Base-by-base conservation (phyloP, 768 basidiomycete species). In the Ephemerocybe angulata region DNA sequence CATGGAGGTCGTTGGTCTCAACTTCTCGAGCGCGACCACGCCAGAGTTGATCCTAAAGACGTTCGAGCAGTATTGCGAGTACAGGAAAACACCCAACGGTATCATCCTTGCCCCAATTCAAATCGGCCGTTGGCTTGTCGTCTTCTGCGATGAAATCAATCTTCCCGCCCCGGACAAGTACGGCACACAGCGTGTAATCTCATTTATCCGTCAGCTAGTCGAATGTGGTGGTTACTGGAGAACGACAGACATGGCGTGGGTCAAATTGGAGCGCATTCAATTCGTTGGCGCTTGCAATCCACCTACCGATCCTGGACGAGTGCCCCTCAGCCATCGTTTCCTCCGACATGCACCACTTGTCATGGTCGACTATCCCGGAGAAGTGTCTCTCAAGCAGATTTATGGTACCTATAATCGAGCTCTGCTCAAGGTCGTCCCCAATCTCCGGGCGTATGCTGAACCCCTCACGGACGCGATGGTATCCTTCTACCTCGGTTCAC, bases 61-160 rank as follows among this genome's bases (percentile, higher is more conserved):
- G 6, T 98, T 99, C 69, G 97, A 98, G 68, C 97, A 99, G 72
- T 97, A 99, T 66, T 99, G 97, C 74, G 97, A 99, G 72, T 98
- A 96, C 66, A 82, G 95, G 53, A 98, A 98, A 74, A 98, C 97
- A 3, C 93, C 97, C 12, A 98, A 94, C 63, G 97, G 97, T n/a
- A 90, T 97, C 44, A 83, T 98, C 44, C 84, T 99, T 50, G 87
- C 97, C 3, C 97, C 97, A 10, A 73, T 88, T 3, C 94, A 98
- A 65, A 93, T 98, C 58, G 96, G 96, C 25, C 87, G 94, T 43
- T 99, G 97, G 97, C 81, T 99, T 47, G 95, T 99, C 30, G 88
- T 99, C n/a, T 99, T 99, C 76, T 99, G 97, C 69, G 97, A 99
- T 68, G 97, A 99, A 71, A 98, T 99, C 78, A 99, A 99, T 66